A percentile compares a stretch with the other conserved stretches of the same genome.
These are phyloP conservation scores for Penicillium sp. DNA, from an alignment of 2,329 filamentous ascomycete species.

Conservation along the genomic window DNA sequence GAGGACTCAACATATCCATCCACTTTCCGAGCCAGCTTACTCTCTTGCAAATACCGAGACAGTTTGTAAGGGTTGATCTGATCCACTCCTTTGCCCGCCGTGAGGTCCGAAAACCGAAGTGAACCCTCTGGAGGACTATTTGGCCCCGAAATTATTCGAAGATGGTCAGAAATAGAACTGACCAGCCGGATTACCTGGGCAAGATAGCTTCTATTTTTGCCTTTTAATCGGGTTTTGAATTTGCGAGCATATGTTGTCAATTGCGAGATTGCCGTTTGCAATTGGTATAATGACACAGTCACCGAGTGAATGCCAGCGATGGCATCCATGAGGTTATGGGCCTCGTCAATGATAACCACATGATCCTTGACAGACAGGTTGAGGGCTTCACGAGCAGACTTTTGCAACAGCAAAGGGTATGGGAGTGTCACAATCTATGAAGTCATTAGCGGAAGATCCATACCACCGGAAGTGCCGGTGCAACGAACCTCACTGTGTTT, in stretches of 20 bases:
- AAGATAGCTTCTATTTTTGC: constrained; percentile 87
- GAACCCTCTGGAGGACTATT: constrained; percentile 60
- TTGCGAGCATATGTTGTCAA: constrained; percentile 79
- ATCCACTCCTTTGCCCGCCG: constrained; percentile 83
- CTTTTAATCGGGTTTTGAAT: constrained; percentile 85
- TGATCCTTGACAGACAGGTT: constrained; percentile 83
- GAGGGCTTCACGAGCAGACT: constrained; percentile 81
- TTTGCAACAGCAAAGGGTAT: constrained; percentile 86
- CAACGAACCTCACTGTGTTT: constrained; percentile 67
- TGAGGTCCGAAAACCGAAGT: constrained; percentile 69
- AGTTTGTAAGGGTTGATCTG: constrained; percentile 94
- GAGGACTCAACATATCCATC: constrained; percentile 77
- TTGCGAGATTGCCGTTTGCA: constrained; percentile 71
- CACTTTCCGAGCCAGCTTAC: constrained; percentile 90
- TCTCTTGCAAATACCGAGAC: constrained; percentile 82
- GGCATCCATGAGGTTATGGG: constrained; percentile 96
- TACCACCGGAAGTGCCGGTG: background rate
- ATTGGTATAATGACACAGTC: constrained; percentile 69
- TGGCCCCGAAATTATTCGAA: constrained; percentile 53
- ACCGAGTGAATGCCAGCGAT: constrained; percentile 84
- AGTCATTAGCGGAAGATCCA: constrained; percentile 6
- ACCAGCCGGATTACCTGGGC: constrained; percentile 83
- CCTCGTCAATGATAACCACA: constrained; percentile 94
- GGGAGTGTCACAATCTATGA: constrained; percentile 79
- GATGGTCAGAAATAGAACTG: constrained; percentile 71